Percentiles rank a stretch among this genome's conserved stretches.
phyloP scores from a whole-genome alignment of 2,329 filamentous ascomycete genomes.

The Alternaria angustiovoidea region DNA sequence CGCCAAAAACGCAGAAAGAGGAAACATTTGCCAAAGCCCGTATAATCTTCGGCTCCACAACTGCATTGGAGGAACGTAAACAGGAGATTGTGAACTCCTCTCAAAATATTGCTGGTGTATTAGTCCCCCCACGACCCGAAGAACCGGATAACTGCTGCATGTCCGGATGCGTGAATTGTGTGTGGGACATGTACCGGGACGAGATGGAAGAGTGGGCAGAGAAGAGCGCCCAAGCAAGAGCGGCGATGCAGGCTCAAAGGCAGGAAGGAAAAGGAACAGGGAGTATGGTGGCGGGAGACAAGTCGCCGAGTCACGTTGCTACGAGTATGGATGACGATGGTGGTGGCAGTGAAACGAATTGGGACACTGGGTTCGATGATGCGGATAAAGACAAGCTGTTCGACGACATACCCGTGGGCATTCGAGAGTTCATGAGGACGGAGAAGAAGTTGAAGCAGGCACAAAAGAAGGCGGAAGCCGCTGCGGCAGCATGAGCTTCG shows the following conservation, averaged over 20 bases:
- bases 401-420: conserved; percentile 84
- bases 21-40: conserved; percentile 66
- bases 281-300: conserved; percentile 47
- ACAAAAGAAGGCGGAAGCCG: conserved; percentile 66
- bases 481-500: conserved; percentile 18
- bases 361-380: conserved; percentile 52
- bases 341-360: conserved; percentile 75
- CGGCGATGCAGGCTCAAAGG: conserved; percentile 54
- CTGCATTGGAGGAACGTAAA: conserved; percentile 74
- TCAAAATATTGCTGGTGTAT: conserved; percentile 76
- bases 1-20: conserved; percentile 59
- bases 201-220: conserved; percentile 89
- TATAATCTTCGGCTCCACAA: conserved; percentile 82
- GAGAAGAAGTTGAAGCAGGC: conserved; percentile 88
- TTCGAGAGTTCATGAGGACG: conserved; percentile 95
- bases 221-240: conserved; percentile 69
- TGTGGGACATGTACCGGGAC: conserved; percentile 91
- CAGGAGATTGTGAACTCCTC: conserved; percentile 67
- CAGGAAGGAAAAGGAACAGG: conserved; percentile 40
- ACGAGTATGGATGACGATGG: conserved; percentile 81
- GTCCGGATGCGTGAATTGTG: conserved; percentile 97
- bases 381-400: conserved; percentile 72
- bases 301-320: conserved; percentile 59
- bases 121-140: conserved; percentile 81
- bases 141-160: conserved; percentile 99